These are phyloP conservation scores for Paratrimastix pyriformis DNA, from an alignment of 78 protist species.

Conservation along the genomic window DNA sequence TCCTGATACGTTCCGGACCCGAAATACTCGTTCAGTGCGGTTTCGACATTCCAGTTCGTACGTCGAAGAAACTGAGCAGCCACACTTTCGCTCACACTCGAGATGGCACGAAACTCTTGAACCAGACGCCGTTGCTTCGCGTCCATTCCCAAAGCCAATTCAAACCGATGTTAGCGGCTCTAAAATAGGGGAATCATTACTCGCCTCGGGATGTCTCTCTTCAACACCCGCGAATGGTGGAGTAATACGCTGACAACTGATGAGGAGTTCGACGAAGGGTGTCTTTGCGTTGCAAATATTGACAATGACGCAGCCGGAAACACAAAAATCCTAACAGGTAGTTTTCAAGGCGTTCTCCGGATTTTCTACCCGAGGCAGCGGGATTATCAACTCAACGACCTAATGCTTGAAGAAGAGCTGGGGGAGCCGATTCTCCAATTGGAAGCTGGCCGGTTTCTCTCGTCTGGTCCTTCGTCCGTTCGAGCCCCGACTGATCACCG, in stretches of 20 bases:
- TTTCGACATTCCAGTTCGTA: too few species aligned
- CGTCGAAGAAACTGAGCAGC: too few species aligned
- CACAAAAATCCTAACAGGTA: constrained; percentile 34
- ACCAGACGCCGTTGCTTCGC: too few species aligned
- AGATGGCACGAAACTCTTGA: too few species aligned
- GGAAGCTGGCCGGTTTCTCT: constrained; percentile 14
- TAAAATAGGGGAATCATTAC: too few species aligned
- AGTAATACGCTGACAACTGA: background rate
- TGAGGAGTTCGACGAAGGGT: constrained; percentile 23
- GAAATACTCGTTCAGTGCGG: too few species aligned
- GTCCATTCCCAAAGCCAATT: too few species aligned
- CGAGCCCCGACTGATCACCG: background rate
- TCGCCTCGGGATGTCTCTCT: too few species aligned
- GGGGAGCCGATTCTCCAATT: constrained; percentile 40
- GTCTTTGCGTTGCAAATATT: constrained; percentile 32
- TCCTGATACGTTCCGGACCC: too few species aligned
- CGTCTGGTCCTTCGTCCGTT: background rate
- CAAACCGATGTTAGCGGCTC: too few species aligned
- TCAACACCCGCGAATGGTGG: constrained; percentile 8
- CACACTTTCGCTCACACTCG: too few species aligned
- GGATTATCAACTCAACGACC: constrained; percentile 33
- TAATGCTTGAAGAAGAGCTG: constrained; percentile 38
- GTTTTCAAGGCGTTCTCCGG: constrained; percentile 31
- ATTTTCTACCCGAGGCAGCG: constrained; percentile 22
- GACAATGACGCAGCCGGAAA: constrained; percentile 31